These are phyloP conservation scores for Calonectria fujianensis DNA, from an alignment of 2,329 filamentous ascomycete genomes.

Conservation along the genomic window DNA sequence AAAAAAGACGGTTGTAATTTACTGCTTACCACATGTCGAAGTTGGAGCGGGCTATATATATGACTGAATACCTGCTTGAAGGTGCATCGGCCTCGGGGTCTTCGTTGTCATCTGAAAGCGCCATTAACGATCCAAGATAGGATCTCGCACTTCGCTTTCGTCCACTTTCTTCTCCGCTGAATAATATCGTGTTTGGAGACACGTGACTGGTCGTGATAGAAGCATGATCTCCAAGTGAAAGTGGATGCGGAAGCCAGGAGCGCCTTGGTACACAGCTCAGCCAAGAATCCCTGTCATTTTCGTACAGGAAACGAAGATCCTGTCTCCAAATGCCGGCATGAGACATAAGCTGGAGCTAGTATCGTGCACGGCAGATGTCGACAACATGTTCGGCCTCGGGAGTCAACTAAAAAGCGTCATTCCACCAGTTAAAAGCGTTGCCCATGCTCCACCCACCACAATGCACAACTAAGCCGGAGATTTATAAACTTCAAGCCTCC, in stretches of 20 bases:
- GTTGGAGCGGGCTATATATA: slow-evolving; percentile 16
- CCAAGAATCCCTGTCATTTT: slow-evolving; percentile 13
- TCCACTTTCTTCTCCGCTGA: not conserved
- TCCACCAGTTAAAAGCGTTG: not conserved
- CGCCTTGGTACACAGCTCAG: not conserved
- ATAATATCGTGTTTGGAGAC: not conserved
- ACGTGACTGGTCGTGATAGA: slow-evolving; percentile 1
- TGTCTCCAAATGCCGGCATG: slow-evolving; percentile 14
- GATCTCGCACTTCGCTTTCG: slow-evolving; percentile 14
- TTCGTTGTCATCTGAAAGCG: slow-evolving; percentile 14
- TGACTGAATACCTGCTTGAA: not conserved
- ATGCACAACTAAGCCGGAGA: not conserved
- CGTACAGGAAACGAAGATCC: slow-evolving; percentile 9
- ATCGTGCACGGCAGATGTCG: not conserved
- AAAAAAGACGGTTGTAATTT: not conserved
- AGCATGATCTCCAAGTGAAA: not conserved
- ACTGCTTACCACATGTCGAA: not conserved
- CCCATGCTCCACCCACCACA: not conserved
- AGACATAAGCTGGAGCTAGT: not conserved
- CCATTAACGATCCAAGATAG: not conserved
- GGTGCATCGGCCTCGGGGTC: slow-evolving; percentile 6
- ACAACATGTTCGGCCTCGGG: not conserved
- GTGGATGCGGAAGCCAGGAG: not conserved
- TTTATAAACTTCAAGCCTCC: slow-evolving; percentile 15
- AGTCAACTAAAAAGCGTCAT: not conserved